These are phyloP conservation scores for Skeletonema potamos DNA, from an alignment of 108 stramenopile genomes.

Conservation along the genomic window DNA sequence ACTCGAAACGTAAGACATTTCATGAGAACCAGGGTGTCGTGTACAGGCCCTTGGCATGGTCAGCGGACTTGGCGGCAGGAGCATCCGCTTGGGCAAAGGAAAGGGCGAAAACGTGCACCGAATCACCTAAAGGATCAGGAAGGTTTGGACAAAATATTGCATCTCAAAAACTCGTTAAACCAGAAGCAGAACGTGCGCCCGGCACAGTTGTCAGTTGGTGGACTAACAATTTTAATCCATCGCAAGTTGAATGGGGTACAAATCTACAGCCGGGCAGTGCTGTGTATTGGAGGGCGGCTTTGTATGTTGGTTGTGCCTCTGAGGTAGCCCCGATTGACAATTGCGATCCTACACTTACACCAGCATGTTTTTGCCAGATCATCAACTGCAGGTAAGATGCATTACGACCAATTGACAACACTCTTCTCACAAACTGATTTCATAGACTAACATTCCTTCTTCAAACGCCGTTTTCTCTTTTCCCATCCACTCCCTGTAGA, in stretches of 20 bases:
- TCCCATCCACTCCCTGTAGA: too few relatives aligned
- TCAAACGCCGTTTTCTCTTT: too few relatives aligned
- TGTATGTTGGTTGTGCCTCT: not conserved
- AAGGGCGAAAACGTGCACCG: not conserved
- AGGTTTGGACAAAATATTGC: not conserved
- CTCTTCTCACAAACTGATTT: too few relatives aligned
- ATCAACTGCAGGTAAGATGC: not conserved
- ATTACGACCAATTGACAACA: too few relatives aligned
- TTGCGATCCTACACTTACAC: not conserved
- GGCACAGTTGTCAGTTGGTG: not conserved
- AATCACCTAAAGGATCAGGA: not conserved
- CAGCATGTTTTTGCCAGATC: not conserved
- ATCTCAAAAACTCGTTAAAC: not conserved
- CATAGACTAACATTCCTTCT: too few relatives aligned
- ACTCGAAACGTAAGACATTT: not conserved
- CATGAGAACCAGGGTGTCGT: not conserved
- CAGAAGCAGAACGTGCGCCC: not conserved
- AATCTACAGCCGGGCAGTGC: not conserved
- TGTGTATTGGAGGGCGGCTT: not conserved
- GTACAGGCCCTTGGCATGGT: conserved; percentile 1
- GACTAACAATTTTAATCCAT: not conserved
- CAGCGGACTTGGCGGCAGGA: not conserved
- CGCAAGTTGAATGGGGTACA: not conserved
- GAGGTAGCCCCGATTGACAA: not conserved
- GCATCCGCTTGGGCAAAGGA: not conserved